These are phyloP conservation scores for Rugonectria rugulosa DNA, from an alignment of 2,329 filamentous ascomycete genomes.

Conservation along the genomic window DNA sequence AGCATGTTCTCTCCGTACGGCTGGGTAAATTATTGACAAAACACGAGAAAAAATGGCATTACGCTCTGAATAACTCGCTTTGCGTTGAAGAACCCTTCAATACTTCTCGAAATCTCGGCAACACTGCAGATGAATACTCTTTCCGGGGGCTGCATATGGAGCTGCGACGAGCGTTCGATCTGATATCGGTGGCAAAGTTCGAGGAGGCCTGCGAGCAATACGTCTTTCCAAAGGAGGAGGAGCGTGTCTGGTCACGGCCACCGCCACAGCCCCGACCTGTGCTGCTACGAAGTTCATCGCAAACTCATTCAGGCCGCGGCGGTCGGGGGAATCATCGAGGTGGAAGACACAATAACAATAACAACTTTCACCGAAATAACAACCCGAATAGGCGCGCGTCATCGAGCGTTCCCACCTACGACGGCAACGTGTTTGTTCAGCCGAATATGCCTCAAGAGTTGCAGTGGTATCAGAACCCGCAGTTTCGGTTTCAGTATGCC, in stretches of 20 bases:
- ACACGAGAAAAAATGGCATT: constrained; percentile 87
- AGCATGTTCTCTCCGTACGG: constrained; percentile 83
- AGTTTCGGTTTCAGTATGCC: constrained; percentile 51
- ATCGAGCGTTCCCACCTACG: constrained; percentile 59
- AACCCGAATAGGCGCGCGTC: constrained; percentile 61
- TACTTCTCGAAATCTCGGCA: constrained; percentile 84
- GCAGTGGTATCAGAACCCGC: constrained; percentile 56
- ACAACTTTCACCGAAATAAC: constrained; percentile 50
- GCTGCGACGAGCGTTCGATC: constrained; percentile 84
- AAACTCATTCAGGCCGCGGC: constrained; percentile 60
- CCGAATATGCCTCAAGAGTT: constrained; percentile 56
- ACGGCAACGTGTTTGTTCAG: constrained; percentile 56
- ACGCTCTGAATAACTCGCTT: constrained; percentile 79
- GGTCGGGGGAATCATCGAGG: constrained; percentile 59
- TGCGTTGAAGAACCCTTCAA: constrained; percentile 99
- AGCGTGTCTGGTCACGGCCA: constrained; percentile 66
- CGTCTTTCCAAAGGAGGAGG: constrained; percentile 85
- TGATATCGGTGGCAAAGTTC: constrained; percentile 80
- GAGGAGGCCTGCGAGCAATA: constrained; percentile 87
- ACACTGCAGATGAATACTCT: constrained; percentile 94
- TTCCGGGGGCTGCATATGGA: constrained; percentile 92
- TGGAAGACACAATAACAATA: constrained; percentile 55
- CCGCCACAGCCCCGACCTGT: constrained; percentile 61
- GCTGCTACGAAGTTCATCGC: constrained; percentile 67
- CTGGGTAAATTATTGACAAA: constrained; percentile 81